Base-by-base conservation (phyloP, 768 basidiomycete species). In the Pleurotus giganteus region DNA sequence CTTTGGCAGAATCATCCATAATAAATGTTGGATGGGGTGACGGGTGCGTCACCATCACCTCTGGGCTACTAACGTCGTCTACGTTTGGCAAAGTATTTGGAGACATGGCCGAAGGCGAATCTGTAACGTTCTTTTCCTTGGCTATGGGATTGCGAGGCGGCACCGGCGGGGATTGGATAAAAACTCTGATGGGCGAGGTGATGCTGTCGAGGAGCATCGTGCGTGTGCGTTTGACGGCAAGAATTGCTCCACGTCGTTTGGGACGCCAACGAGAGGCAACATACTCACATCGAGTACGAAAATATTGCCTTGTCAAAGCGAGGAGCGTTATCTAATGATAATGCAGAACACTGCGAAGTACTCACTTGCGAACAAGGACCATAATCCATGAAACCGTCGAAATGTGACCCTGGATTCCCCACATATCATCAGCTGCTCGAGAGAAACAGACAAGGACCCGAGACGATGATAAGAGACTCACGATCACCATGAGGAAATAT, bases 381-480 rank as follows among this genome's bases (percentile, higher is more conserved):
- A 86, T 84, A 36, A 84, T 68, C 81, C 86, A 84, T 2, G 83
- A 83, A 15, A 85, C 80, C 23, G 75, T 69, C 0, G 80, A 79
- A 50, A 77, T 63, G 53, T 77, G 72, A 0, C 80, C 79, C 72
- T 81, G 55, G 27, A 36, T 17, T 54, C 17, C 49, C 31, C 29
- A 23, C 39, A 37, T 31, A 28, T 36, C 57, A 31, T 43, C 15
- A 2, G n/a, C n/a, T n/a, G n/a, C n/a, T n/a, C n/a, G n/a, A n/a
- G n/a, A n/a, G n/a, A n/a, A n/a, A n/a, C n/a, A n/a, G n/a, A n/a
- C n/a, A n/a, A n/a, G n/a, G n/a, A n/a, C n/a, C n/a, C n/a, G n/a
- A n/a, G n/a, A n/a, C n/a, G 21, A 44, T 17, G 26, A 11, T 3
- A n/a, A 52, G 32, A 44, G 31, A 66, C 71, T 66, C 56, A 78